phyloP scores from a whole-genome alignment of 1,284 basidiomycete species.

The Leccinum holopus region DNA sequence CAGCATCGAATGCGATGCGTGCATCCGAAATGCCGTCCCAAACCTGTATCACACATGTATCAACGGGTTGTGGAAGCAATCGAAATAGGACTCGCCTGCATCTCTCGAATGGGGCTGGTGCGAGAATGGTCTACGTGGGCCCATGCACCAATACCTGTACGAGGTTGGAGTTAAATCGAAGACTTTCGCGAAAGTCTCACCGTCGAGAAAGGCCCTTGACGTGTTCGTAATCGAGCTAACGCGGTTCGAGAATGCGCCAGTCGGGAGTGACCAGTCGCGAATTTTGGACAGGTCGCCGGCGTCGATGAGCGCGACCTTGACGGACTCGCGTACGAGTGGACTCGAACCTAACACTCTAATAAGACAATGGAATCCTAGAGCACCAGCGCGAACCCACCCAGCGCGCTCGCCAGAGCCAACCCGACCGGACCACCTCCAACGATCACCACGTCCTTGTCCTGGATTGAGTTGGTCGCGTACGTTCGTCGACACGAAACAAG shows the following conservation, averaged over 20 bases:
- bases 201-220: conserved; percentile 74
- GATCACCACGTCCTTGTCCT: conserved; percentile 83
- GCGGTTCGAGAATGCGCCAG: conserved; percentile 77
- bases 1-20: conserved; percentile 68
- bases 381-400: conserved; percentile 53
- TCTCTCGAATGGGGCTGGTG: conserved; percentile 75
- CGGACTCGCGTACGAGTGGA: conserved; percentile 44
- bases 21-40: conserved; percentile 89
- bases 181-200: conserved; percentile 42
- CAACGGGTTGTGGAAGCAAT: neutral
- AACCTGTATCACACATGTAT: conserved; percentile 48
- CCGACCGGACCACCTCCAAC: conserved; percentile 95
- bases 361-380: neutral
- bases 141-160: conserved; percentile 84
- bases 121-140: conserved; percentile 68
- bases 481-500: conserved; percentile 1
- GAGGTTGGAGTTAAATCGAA: neutral
- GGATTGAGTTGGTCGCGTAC: conserved; percentile 24
- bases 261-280: conserved; percentile 61
- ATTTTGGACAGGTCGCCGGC: conserved; percentile 73
- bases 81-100: conserved; percentile 60
- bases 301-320: conserved; percentile 76
- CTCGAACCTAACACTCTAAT: conserved; percentile 50
- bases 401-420: conserved; percentile 83
- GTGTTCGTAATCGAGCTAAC: conserved; percentile 87